Evolutionary conservation across 345 rosid species (phyloP).

Genomic region (Cardiospermum halicacabum): DNA sequence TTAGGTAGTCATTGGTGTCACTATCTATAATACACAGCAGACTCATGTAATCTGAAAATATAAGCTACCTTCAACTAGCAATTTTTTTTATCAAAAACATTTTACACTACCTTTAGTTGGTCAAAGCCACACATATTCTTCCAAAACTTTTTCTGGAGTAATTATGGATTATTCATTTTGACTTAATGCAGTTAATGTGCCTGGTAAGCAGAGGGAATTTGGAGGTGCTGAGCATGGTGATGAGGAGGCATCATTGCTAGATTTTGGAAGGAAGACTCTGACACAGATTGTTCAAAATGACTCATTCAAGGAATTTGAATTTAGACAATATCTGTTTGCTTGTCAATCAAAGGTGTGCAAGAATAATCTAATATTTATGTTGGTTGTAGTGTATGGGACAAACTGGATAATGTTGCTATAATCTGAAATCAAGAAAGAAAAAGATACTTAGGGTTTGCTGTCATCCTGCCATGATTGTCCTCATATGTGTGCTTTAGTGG

Average conservation of each 20-base stretch:
- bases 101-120: slow-evolving; percentile 5
- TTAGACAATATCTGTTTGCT: slow-evolving; percentile 91
- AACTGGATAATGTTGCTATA: neutral
- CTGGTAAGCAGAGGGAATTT: slow-evolving; percentile 77
- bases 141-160: neutral
- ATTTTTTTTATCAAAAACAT: slow-evolving; percentile 2
- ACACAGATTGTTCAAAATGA: slow-evolving; percentile 87
- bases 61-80: neutral
- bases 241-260: slow-evolving; percentile 81
- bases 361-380: slow-evolving; percentile 16
- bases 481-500: neutral
- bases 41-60: neutral
- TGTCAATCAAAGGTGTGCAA: slow-evolving; percentile 77
- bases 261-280: slow-evolving; percentile 67
- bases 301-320: slow-evolving; percentile 88
- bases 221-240: slow-evolving; percentile 87
- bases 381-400: neutral
- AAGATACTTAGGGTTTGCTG: neutral
- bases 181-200: slow-evolving; percentile 53
- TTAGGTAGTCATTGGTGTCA: neutral
- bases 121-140: neutral
- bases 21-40: neutral
- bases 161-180: slow-evolving; percentile 5
- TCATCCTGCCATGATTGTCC: neutral
- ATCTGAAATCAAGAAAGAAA: neutral